Percentiles rank a stretch among this genome's conserved stretches.
These are phyloP conservation scores for Nicotiana paniculata DNA, from an alignment of 257 asterid species.

Conservation along the genomic window DNA sequence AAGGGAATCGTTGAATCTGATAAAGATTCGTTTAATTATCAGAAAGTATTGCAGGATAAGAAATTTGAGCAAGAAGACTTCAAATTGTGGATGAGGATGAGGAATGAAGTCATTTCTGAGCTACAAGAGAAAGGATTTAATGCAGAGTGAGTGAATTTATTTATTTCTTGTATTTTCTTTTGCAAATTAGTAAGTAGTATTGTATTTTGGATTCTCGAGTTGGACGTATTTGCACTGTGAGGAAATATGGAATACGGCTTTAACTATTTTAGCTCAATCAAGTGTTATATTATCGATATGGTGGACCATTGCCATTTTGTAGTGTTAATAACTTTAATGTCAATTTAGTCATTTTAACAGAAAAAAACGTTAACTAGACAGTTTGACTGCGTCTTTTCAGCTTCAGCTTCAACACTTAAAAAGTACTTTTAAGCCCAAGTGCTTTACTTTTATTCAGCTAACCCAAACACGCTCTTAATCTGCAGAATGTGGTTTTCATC, in stretches of 20 bases:
- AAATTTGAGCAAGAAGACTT: conserved; percentile 81
- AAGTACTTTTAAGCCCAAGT: too few relatives aligned
- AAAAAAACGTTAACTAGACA: too few relatives aligned
- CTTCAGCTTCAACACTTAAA: too few relatives aligned
- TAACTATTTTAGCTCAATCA: background rate
- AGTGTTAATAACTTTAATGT: too few relatives aligned
- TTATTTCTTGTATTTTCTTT: background rate
- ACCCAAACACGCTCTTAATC: background rate
- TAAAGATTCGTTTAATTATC: conserved; percentile 47
- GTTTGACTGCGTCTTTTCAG: too few relatives aligned
- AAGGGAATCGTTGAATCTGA: conserved; percentile 70
- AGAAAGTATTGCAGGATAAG: conserved; percentile 83
- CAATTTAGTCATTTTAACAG: too few relatives aligned
- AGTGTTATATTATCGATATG: background rate
- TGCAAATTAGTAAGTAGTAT: background rate
- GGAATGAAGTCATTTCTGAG: conserved; percentile 63
- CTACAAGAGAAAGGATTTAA: conserved; percentile 76
- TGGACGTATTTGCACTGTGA: background rate
- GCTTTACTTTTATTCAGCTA: too few relatives aligned
- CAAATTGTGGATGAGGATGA: conserved; percentile 90
- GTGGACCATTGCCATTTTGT: background rate
- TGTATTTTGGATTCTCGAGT: background rate
- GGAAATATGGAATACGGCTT: background rate
- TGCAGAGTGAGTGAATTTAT: conserved; percentile 6
- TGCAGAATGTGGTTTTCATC: background rate